Base-by-base conservation (phyloP, 2,329 filamentous ascomycete genomes). In the Diaporthe sp. region DNA sequence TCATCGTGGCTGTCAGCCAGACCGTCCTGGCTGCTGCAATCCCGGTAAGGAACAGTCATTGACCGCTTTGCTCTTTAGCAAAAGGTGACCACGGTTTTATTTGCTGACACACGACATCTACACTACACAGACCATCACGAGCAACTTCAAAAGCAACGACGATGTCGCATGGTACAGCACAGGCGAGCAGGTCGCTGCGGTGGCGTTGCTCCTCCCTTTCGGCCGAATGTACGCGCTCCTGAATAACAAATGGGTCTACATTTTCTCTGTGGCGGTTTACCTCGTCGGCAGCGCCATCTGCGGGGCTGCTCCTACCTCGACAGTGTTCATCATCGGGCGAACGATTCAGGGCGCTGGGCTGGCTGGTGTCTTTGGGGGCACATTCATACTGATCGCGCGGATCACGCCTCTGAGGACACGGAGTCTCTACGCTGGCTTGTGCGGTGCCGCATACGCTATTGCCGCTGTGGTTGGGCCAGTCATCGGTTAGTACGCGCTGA, bases 171-270 rank as follows among this genome's bases (percentile, higher is more conserved):
- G 57, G 57, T 60, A 60, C 57, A 60, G 57, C 34, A 60, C 57
- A 13, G 57, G 57, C 31, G 57, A 60, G 57, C 57, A 60, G 57
- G 22, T 60, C 57, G 39, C 57, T 8, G 57, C 57, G 57, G 57
- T 60, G 57, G 57, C 57, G 34, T 31, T 60, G 57, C 57, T 60
- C 57, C 57, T 60, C 57, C 57, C 57, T 12, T 60, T 60, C 57
- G 57, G 57, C 34, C 31, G 57, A 7, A 60, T 39, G 57, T 60
- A 60, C 20, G 57, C 57, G 31, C 57, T 60, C 10, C 12, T 60
- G 57, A 60, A 60, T 15, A 60, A 60, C 57, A 60, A 60, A 60
- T 60, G 57, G 57, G 57, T 60, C 34, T 60, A 60, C 57, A 34
- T 60, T 2, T 60, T 13, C 34, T 60, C 57, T 12, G 57, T 60